Evolutionary conservation across 306 rosid species (phyloP).

Genomic region (Vigna nakashimae): DNA sequence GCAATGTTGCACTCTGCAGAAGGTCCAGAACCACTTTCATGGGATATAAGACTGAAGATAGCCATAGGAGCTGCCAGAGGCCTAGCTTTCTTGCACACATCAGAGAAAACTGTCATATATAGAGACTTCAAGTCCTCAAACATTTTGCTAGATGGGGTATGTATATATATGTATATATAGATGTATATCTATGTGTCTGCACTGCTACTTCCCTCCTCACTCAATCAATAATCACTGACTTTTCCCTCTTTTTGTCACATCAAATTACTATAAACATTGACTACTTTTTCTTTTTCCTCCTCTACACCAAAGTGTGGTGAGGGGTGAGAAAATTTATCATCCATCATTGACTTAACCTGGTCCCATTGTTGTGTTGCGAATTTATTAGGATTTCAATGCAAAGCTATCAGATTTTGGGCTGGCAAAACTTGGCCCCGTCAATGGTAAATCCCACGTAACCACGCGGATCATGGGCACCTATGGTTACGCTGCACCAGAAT

Average conservation of each 20-base stretch:
- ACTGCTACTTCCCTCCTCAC: too few relatives aligned
- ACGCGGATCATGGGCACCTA: conserved; percentile 76
- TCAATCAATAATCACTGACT: too few relatives aligned
- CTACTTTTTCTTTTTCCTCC: too few relatives aligned
- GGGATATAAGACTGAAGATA: conserved; percentile 73
- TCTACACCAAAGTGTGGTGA: too few relatives aligned
- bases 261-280: too few relatives aligned
- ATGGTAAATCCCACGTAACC: conserved; percentile 74
- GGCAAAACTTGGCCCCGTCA: conserved; percentile 77
- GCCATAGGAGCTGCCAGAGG: conserved; percentile 92
- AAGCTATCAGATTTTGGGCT: conserved; percentile 91
- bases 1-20: conserved; percentile 37
- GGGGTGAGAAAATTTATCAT: background rate
- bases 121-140: conserved; percentile 90
- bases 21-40: conserved; percentile 70
- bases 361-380: background rate
- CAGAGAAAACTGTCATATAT: conserved; percentile 75
- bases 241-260: too few relatives aligned
- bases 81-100: conserved; percentile 64
- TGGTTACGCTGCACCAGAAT: conserved; percentile 92
- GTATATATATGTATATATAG: background rate
- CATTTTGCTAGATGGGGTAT: conserved; percentile 75
- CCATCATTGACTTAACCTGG: background rate
- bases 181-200: too few relatives aligned
- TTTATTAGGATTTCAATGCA: conserved; percentile 59